Evolutionary conservation across 345 rosid genomes (phyloP).

Genomic region (Excoecaria agallocha): DNA sequence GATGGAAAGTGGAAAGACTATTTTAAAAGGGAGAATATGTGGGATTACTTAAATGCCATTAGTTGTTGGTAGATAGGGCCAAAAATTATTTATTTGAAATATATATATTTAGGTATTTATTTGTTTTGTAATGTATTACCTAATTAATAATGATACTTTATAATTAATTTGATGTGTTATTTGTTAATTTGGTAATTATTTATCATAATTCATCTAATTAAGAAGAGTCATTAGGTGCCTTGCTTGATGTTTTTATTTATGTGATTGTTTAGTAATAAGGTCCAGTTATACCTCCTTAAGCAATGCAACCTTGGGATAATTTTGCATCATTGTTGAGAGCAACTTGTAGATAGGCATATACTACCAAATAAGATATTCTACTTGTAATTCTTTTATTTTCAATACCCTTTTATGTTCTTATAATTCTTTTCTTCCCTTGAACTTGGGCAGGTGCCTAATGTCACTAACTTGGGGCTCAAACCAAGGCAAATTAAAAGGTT

Average conservation of each 20-base stretch:
- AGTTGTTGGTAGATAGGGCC: conserved; percentile 34
- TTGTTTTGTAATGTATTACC: conserved; percentile 32
- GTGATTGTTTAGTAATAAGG: conserved; percentile 20
- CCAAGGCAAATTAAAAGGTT: too few species aligned
- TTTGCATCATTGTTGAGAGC: conserved; percentile 14
- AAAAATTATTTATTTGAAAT: not conserved
- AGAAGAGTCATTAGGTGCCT: conserved; percentile 11
- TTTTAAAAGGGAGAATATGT: conserved; percentile 12
- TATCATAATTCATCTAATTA: not conserved
- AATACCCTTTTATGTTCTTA: too few species aligned
- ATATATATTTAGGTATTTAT: conserved; percentile 17
- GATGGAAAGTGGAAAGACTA: conserved; percentile 34
- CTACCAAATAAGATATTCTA: not conserved
- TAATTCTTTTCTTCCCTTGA: too few species aligned
- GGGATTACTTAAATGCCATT: conserved; percentile 34
- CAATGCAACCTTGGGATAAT: conserved; percentile 9
- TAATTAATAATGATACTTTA: conserved; percentile 30
- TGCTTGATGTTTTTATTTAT: not conserved
- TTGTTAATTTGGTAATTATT: conserved; percentile 1
- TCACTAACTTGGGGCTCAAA: too few species aligned
- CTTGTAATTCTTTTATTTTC: too few species aligned
- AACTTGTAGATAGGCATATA: not conserved
- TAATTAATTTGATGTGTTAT: conserved; percentile 3
- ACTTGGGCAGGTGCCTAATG: too few species aligned
- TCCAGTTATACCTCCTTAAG: conserved; percentile 5